A percentile compares a stretch with the other conserved stretches of the same genome.
phyloP scores from a whole-genome alignment of 73 alveolate genomes.

The Paramecium sonneborni region DNA sequence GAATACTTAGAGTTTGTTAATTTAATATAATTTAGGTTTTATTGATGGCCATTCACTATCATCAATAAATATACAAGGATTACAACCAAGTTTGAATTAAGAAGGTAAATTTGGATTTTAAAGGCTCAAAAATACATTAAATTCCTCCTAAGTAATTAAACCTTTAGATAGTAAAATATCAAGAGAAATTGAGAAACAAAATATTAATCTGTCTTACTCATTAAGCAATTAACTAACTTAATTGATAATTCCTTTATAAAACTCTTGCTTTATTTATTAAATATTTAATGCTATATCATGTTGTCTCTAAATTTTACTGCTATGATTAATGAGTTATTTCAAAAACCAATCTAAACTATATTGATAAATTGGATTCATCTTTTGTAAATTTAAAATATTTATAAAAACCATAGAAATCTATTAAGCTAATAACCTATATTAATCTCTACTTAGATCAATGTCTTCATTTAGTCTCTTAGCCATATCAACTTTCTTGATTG shows the following conservation, averaged over 20 bases:
- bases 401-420: constrained; percentile 85
- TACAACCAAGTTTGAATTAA: neutral
- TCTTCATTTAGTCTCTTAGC: constrained; percentile 66
- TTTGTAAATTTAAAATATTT: constrained; percentile 77
- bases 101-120: neutral
- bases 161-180: constrained; percentile 79
- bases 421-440: constrained; percentile 79
- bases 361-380: constrained; percentile 86
- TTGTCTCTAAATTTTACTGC: constrained; percentile 60
- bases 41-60: constrained; percentile 46
- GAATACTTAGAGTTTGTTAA: neutral
- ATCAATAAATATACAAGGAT: neutral
- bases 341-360: constrained; percentile 84
- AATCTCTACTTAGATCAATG: constrained; percentile 72
- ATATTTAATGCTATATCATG: constrained; percentile 69
- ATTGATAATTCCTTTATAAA: constrained; percentile 75
- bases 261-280: constrained; percentile 72
- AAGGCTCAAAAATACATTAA: neutral
- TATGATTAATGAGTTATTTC: constrained; percentile 66
- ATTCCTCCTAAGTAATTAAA: constrained; percentile 47
- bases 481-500: constrained; percentile 71
- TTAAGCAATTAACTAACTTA: constrained; percentile 92
- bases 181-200: constrained; percentile 85
- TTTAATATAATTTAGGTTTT: neutral
- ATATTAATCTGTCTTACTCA: constrained; percentile 96